Conservation (phyloP, 192 early-diverging fungal species). For the Rhizoclosmatium globosum region DNA sequence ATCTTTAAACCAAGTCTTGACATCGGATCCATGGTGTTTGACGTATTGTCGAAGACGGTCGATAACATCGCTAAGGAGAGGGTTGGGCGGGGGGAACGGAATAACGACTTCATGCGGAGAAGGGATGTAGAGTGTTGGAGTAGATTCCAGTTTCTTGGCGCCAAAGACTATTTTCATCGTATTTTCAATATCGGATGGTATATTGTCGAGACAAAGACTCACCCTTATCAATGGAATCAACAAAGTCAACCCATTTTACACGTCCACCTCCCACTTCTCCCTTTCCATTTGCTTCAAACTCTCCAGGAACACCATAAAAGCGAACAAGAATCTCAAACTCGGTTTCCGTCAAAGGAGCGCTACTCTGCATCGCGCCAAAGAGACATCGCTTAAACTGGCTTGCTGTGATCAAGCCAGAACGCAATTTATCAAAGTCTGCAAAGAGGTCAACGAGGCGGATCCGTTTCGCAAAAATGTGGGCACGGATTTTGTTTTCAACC, state of each 20-base stretch:
- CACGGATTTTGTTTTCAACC: slow-evolving; percentile 57
- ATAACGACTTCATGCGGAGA: slow-evolving; percentile 56
- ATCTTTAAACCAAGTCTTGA: slow-evolving; percentile 68
- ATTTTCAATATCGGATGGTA: background rate
- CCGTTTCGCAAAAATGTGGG: slow-evolving; percentile 53
- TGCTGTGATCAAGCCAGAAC: slow-evolving; percentile 54
- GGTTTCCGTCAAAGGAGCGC: slow-evolving; percentile 35
- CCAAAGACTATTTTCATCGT: slow-evolving; percentile 54
- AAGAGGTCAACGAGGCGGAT: slow-evolving; percentile 62
- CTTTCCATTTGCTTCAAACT: background rate
- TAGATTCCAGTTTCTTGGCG: slow-evolving; percentile 50
- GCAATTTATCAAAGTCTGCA: slow-evolving; percentile 61
- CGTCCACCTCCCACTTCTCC: slow-evolving; percentile 26
- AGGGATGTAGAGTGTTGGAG: slow-evolving; percentile 52
- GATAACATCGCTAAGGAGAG: slow-evolving; percentile 47
- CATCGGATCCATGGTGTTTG: slow-evolving; percentile 63
- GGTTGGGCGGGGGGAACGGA: slow-evolving; percentile 47
- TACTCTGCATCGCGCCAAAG: slow-evolving; percentile 48
- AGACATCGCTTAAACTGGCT: slow-evolving; percentile 60
- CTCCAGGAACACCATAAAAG: slow-evolving; percentile 34
- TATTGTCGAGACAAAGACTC: background rate
- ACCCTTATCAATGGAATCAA: slow-evolving; percentile 65
- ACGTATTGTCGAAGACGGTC: slow-evolving; percentile 53
- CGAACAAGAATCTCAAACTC: slow-evolving; percentile 52
- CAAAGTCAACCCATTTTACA: slow-evolving; percentile 59